Percentiles rank a stretch among this genome's conserved stretches.
Conservation (phyloP, 164 flowering plant genomes). For the Stephania japonica region DNA sequence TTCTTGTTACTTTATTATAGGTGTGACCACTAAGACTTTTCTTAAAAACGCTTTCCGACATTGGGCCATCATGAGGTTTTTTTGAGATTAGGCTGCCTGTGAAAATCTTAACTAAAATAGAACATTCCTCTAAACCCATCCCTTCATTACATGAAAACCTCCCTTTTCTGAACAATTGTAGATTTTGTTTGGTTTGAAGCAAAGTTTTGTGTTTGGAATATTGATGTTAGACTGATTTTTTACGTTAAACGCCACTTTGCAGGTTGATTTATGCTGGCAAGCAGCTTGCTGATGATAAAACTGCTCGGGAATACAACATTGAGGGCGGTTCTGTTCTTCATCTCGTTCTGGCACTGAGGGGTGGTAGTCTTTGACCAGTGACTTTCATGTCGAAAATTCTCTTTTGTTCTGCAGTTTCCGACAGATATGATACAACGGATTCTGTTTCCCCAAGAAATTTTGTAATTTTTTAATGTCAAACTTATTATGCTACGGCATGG, state of each 20-base stretch:
- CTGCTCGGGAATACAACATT: slow-evolving; percentile 37
- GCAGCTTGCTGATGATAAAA: slow-evolving; percentile 40
- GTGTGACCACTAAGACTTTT: no score
- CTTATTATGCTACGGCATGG: no score
- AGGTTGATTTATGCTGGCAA: slow-evolving; percentile 42
- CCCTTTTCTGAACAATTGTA: neutral
- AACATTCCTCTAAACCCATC: neutral
- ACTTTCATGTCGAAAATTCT: neutral
- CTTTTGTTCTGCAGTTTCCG: neutral
- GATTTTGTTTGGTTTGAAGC: neutral
- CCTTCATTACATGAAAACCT: neutral
- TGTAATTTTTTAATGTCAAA: neutral
- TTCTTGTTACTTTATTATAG: no score
- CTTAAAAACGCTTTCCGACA: no score
- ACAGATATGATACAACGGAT: neutral
- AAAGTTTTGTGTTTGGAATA: neutral
- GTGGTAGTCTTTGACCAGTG: slow-evolving; percentile 11
- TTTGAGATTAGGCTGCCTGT: no score
- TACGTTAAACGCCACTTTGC: neutral
- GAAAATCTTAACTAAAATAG: neutral
- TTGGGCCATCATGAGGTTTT: no score
- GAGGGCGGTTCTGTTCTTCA: slow-evolving; percentile 44
- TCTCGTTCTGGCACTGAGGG: slow-evolving; percentile 37
- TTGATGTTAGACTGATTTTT: neutral
- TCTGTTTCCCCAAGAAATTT: neutral